Evolutionary conservation across 495 filamentous ascomycete species (phyloP), one percentile per base, ranked within the genome.

Genomic region (Podospora appendiculata): DNA sequence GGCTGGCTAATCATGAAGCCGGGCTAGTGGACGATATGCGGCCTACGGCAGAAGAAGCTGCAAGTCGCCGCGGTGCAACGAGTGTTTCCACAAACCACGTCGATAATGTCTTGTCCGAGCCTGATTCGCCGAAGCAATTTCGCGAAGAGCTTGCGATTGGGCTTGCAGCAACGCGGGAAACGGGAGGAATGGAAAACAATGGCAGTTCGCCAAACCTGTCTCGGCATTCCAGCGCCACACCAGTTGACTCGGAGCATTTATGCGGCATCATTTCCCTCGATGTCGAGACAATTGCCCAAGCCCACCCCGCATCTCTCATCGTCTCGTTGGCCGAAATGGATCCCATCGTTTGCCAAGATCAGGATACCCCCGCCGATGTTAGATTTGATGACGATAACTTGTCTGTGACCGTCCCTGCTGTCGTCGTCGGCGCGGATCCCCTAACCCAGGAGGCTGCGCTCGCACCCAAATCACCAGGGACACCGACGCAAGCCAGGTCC

Each of bases 91-190:
- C 59, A 13, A 40, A 54, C 48, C 57, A 53, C 54, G 54, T 56
- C 32, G 58, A 16, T 16, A 41, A 47, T 54, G 44, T 40, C 50
- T 45, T 58, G 55, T 53, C 47, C 17, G n/a, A 51, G 11, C 33
- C 40, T 61, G 53, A 61, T 60, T 61, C 53, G 58, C 53, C 51
- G 45, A 32, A 43, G 14, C 43, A 13, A 14, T 18, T 32, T 16
- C 17, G 13, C 14, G 40, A 17, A 10, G 38, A 39, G 32, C 44
- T 41, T 25, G 33, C 35, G 16, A 39, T 17, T 34, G 39, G 39
- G 41, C 34, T 18, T 8, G 36, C 36, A 10, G 39, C 8, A 4
- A 35, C 35, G 14, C 25, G 13, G 17, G 36, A 51, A 8, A 32
- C n/a, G 25, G 25, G 25, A 5, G 25, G 19, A 8, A 45, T 13